Conservation (phyloP, 2,329 filamentous ascomycete species). For the Aschersonia sp. region DNA sequence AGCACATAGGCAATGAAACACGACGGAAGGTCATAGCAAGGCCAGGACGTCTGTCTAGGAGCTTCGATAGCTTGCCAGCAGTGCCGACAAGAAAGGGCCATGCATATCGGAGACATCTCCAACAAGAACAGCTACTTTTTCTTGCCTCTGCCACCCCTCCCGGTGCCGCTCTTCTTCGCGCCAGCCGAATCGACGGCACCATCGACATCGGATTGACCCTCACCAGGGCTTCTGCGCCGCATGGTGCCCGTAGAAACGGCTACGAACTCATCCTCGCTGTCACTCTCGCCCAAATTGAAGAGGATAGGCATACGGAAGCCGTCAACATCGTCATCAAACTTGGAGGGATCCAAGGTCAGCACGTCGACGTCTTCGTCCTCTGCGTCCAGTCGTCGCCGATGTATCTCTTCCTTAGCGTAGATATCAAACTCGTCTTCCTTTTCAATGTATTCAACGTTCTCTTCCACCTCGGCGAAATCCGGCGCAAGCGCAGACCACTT, state of each 20-base stretch:
- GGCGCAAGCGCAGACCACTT: slow-evolving; percentile 95
- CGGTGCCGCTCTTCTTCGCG: slow-evolving; percentile 22
- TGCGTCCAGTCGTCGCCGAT: slow-evolving; percentile 74
- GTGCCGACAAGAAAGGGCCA: too few relatives aligned
- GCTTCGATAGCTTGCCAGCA: too few relatives aligned
- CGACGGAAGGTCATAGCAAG: too few relatives aligned
- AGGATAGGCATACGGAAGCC: slow-evolving; percentile 86
- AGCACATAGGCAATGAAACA: too few relatives aligned
- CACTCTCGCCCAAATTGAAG: slow-evolving; percentile 84
- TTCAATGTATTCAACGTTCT: slow-evolving; percentile 95
- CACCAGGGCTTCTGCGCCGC: slow-evolving; percentile 69
- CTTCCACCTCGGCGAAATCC: slow-evolving; percentile 94
- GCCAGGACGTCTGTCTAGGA: too few relatives aligned
- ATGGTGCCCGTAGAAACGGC: slow-evolving; percentile 65
- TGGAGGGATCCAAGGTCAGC: slow-evolving; percentile 56
- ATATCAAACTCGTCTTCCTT: slow-evolving; percentile 97
- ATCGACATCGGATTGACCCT: slow-evolving; percentile 45
- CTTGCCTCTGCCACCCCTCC: slow-evolving; percentile 24
- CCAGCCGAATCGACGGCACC: slow-evolving; percentile 32
- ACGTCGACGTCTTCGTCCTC: slow-evolving; percentile 95
- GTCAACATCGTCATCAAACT: slow-evolving; percentile 42
- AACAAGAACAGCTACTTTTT: slow-evolving; percentile 16
- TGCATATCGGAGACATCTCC: too few relatives aligned
- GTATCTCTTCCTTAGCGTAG: slow-evolving; percentile 85
- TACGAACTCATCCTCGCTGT: slow-evolving; percentile 82